These are phyloP conservation scores for Penicillium fuscoglaucum DNA, from an alignment of 2,329 filamentous ascomycete genomes.

Conservation along the genomic window DNA sequence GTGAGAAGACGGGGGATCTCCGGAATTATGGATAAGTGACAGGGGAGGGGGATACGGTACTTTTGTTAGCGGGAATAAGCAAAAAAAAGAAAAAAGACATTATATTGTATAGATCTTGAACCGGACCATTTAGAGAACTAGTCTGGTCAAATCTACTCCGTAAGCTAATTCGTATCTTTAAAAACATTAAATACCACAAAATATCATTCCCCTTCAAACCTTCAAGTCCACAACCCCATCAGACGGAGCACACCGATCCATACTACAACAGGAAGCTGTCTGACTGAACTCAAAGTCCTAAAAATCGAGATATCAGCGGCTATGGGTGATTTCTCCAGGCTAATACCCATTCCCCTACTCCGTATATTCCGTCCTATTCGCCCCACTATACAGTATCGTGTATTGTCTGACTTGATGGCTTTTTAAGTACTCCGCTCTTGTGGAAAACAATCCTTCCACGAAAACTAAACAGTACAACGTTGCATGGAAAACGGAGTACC, in stretches of 20 bases:
- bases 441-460: not conserved
- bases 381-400: not conserved
- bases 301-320: not conserved
- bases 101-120: not conserved
- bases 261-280: not conserved
- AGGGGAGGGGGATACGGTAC: not conserved
- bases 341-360: not conserved
- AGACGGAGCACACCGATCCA: not conserved
- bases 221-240: not conserved
- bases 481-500: not conserved
- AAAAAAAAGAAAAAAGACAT: not conserved
- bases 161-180: not conserved
- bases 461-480: not conserved
- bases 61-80: not conserved
- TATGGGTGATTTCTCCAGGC: not conserved
- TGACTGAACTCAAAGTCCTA: not conserved
- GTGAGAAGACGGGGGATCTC: not conserved
- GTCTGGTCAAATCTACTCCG: not conserved
- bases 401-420: not conserved
- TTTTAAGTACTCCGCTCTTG: not conserved
- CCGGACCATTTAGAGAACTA: not conserved
- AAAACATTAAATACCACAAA: not conserved
- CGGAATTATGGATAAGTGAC: not conserved
- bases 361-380: not conserved
- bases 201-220: not conserved